Evolutionary conservation across 2,329 filamentous ascomycete genomes (phyloP).

Genomic region (Colletotrichum sp.): DNA sequence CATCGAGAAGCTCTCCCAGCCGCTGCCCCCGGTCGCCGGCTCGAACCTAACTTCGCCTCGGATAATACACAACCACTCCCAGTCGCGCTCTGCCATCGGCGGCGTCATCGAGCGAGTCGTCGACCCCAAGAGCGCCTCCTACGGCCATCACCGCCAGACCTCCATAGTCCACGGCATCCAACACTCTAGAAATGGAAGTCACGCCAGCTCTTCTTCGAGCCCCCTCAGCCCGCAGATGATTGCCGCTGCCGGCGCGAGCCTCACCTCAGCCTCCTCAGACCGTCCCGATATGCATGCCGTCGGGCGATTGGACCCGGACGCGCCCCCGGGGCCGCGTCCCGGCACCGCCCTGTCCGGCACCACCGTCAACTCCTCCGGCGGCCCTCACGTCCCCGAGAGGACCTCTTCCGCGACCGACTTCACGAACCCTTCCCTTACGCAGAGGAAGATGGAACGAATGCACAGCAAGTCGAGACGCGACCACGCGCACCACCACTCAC

Average conservation of each 20-base stretch:
- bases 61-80: constrained; percentile 38
- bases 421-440: constrained; percentile 46
- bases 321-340: constrained; percentile 43
- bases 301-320: constrained; percentile 51
- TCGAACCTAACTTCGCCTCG: constrained; percentile 39
- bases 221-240: constrained; percentile 90
- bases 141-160: constrained; percentile 94
- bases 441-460: constrained; percentile 63
- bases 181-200: constrained; percentile 89
- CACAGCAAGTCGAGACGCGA: constrained; percentile 74
- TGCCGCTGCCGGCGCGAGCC: constrained; percentile 66
- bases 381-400: constrained; percentile 45
- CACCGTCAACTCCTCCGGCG: constrained; percentile 30
- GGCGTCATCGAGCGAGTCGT: constrained; percentile 56
- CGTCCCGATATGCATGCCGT: constrained; percentile 56
- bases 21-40: constrained; percentile 18
- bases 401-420: constrained; percentile 53
- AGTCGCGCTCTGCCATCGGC: constrained; percentile 45
- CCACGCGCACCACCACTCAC: constrained; percentile 76
- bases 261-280: constrained; percentile 46
- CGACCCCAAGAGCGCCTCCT: constrained; percentile 60
- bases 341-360: constrained; percentile 54
- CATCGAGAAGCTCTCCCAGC: constrained; percentile 54
- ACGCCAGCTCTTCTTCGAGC: constrained; percentile 78
- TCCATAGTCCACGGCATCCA: constrained; percentile 97